Evolutionary conservation across 306 rosid genomes (phyloP).

Genomic region (Notholithocarpus densiflorus): DNA sequence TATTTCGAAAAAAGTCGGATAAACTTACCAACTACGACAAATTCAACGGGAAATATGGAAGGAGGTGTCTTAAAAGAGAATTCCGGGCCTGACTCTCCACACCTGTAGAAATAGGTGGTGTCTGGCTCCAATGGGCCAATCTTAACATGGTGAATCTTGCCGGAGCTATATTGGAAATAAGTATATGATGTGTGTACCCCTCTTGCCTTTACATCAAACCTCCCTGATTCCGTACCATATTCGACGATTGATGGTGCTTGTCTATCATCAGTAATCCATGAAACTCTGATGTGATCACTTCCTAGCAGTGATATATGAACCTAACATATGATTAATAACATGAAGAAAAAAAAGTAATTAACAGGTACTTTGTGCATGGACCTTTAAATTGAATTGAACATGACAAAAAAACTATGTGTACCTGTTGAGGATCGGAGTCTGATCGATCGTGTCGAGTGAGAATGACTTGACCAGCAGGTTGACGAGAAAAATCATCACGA

Average conservation of each 20-base stretch:
- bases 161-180: constrained; percentile 35
- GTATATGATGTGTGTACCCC: constrained; percentile 33
- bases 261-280: constrained; percentile 62
- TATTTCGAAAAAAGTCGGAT: no score
- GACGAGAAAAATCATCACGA: constrained; percentile 16
- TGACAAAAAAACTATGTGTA: background rate
- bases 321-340: constrained; percentile 22
- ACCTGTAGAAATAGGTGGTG: constrained; percentile 36
- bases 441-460: constrained; percentile 19
- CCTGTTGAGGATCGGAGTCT: constrained; percentile 29
- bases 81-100: constrained; percentile 49
- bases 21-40: constrained; percentile 63
- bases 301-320: constrained; percentile 77
- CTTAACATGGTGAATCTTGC: constrained; percentile 40
- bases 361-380: no score
- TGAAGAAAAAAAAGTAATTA: background rate
- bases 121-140: constrained; percentile 39
- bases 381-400: no score
- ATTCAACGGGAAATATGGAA: constrained; percentile 47
- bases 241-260: constrained; percentile 27
- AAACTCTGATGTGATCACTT: constrained; percentile 53
- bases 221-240: constrained; percentile 33
- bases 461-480: constrained; percentile 24
- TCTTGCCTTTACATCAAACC: constrained; percentile 16
- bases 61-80: constrained; percentile 70